These are phyloP conservation scores for Forsythia suspensa DNA, from an alignment of 257 asterid species.

Conservation along the genomic window DNA sequence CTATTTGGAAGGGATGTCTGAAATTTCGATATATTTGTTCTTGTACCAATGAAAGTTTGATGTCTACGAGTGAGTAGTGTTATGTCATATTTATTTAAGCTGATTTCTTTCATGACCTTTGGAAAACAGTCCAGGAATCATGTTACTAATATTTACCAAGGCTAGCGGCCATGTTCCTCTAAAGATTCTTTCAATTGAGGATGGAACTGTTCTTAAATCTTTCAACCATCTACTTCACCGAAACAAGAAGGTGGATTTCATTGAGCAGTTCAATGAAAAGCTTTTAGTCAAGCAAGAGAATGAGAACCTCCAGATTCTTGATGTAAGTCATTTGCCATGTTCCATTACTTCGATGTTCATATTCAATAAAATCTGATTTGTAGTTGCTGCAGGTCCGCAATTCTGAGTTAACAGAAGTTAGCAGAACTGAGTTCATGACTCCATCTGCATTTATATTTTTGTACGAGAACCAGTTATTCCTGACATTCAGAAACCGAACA, in stretches of 20 bases:
- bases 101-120: background rate
- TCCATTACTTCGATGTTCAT: background rate
- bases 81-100: background rate
- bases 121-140: slow-evolving; percentile 88
- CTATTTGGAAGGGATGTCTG: background rate
- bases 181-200: slow-evolving; percentile 92
- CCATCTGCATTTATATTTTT: slow-evolving; percentile 98
- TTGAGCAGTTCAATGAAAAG: slow-evolving; percentile 95
- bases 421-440: slow-evolving; percentile 96
- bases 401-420: slow-evolving; percentile 87
- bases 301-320: slow-evolving; percentile 97
- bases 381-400: slow-evolving; percentile 73
- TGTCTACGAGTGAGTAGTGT: background rate
- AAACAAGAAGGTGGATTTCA: slow-evolving; percentile 94
- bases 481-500: slow-evolving; percentile 91
- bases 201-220: slow-evolving; percentile 92
- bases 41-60: background rate
- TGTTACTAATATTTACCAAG: slow-evolving; percentile 78
- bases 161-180: slow-evolving; percentile 79
- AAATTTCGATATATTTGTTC: no score
- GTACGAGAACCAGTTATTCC: slow-evolving; percentile 90
- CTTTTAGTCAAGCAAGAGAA: slow-evolving; percentile 98
- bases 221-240: slow-evolving; percentile 90
- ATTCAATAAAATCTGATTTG: slow-evolving; percentile 24
- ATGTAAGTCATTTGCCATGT: slow-evolving; percentile 48